Conservation (phyloP, 73 alveolate species). For the Paramecium sexaurelia region DNA sequence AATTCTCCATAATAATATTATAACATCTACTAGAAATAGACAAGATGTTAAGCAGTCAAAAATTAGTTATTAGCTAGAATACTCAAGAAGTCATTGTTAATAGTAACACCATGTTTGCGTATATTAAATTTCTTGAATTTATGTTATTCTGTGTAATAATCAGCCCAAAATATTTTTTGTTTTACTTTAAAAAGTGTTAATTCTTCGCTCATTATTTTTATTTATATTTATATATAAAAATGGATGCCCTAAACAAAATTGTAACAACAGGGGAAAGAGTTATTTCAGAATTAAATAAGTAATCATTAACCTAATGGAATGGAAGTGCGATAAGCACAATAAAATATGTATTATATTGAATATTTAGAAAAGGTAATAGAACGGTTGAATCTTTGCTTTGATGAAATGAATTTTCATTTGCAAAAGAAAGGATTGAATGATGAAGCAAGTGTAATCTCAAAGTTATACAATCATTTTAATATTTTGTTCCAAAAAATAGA, state of each 20-base stretch:
- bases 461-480: not conserved
- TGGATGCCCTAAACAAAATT: conserved; percentile 10
- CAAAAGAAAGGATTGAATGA: not conserved
- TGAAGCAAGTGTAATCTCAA: not conserved
- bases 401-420: conserved; percentile 23
- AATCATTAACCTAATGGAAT: not conserved
- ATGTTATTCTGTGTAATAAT: not conserved
- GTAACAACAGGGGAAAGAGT: conserved; percentile 5
- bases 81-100: not conserved
- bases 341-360: not conserved
- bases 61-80: not conserved
- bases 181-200: not conserved
- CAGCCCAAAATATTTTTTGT: not conserved
- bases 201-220: not conserved
- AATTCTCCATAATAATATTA: not conserved
- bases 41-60: not conserved
- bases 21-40: not conserved
- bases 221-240: not conserved
- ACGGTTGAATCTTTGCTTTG: conserved; percentile 15
- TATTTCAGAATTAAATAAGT: not conserved
- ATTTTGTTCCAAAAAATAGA: not conserved
- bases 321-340: not conserved
- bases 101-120: conserved; percentile 15
- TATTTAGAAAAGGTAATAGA: not conserved
- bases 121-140: not conserved